phyloP scores from a whole-genome alignment of 2,329 filamentous ascomycete genomes.

The Hyphodiscus sp. region DNA sequence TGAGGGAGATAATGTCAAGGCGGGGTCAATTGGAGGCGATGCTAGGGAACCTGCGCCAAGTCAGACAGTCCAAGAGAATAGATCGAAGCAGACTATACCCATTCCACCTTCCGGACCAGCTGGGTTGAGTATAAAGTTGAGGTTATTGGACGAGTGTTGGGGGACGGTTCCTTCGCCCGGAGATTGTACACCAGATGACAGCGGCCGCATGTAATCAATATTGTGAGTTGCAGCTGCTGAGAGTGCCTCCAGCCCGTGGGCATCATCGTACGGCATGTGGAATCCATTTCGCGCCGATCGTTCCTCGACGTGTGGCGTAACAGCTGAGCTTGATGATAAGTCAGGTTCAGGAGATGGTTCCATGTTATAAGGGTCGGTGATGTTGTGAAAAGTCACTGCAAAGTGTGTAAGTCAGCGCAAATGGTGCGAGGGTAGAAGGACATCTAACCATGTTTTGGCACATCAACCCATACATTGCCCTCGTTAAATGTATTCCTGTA shows the following conservation, averaged over 20 bases:
- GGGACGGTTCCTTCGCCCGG: constrained; percentile 16
- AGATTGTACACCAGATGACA: constrained; percentile 16
- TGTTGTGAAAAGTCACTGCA: constrained; percentile 54
- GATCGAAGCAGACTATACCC: constrained; percentile 8
- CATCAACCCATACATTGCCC: constrained; percentile 54
- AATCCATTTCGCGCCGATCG: constrained; percentile 18
- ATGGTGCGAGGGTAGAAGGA: not conserved
- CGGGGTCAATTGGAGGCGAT: constrained; percentile 39
- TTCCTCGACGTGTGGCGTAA: constrained; percentile 15
- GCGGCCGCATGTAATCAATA: constrained; percentile 29
- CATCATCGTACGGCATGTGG: constrained; percentile 29
- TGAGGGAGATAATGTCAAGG: constrained; percentile 24
- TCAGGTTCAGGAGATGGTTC: constrained; percentile 34
- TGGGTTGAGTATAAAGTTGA: constrained; percentile 50
- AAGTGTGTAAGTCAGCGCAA: constrained; percentile 19
- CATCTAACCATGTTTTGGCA: constrained; percentile 47
- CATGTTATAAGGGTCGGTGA: constrained; percentile 54
- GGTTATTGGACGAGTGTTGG: constrained; percentile 34
- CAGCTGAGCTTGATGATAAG: constrained; percentile 11
- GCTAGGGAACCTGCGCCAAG: constrained; percentile 22
- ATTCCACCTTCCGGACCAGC: constrained; percentile 17
- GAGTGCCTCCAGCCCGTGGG: constrained; percentile 47
- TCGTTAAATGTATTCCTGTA: constrained; percentile 60
- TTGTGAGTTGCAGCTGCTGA: constrained; percentile 43
- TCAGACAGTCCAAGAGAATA: not conserved